A percentile compares a stretch with the other conserved stretches of the same genome.
Evolutionary conservation across 805 yeast species (phyloP).

Genomic region (Candida piceae): DNA sequence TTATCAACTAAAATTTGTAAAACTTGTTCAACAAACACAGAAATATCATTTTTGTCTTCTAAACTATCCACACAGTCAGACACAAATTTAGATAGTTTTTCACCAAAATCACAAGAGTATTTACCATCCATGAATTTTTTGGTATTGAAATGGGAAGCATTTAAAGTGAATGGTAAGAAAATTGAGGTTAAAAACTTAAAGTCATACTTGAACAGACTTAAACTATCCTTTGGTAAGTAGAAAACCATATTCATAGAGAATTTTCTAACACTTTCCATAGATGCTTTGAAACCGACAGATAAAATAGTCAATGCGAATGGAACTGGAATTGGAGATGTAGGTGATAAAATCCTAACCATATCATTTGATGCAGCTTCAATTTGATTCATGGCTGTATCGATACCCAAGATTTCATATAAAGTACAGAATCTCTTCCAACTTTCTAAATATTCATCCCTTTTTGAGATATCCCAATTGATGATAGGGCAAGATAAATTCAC

Average conservation of each 20-base stretch:
- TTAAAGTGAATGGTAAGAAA: slow-evolving; percentile 56
- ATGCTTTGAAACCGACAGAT: slow-evolving; percentile 68
- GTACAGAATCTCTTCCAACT: slow-evolving; percentile 75
- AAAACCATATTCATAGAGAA: slow-evolving; percentile 54
- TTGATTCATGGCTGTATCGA: slow-evolving; percentile 84
- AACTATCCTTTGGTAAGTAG: slow-evolving; percentile 41
- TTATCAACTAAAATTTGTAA: slow-evolving; percentile 43
- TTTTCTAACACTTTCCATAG: slow-evolving; percentile 73
- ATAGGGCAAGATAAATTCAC: slow-evolving; percentile 30
- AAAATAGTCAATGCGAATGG: slow-evolving; percentile 73
- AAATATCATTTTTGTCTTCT: slow-evolving; percentile 11
- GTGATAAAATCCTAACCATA: slow-evolving; percentile 47
- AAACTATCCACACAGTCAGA: slow-evolving; percentile 30
- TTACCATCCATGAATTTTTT: slow-evolving; percentile 32
- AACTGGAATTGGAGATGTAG: slow-evolving; percentile 49
- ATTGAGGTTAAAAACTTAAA: slow-evolving; percentile 35
- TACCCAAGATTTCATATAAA: slow-evolving; percentile 71
- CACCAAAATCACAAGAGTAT: slow-evolving; percentile 54
- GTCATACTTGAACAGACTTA: slow-evolving; percentile 41
- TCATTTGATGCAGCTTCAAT: slow-evolving; percentile 71
- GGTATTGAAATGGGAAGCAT: slow-evolving; percentile 52
- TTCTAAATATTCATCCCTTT: slow-evolving; percentile 29
- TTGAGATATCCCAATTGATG: slow-evolving; percentile 40
- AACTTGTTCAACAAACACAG: slow-evolving; percentile 23
- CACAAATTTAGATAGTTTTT: slow-evolving; percentile 42